phyloP scores from a whole-genome alignment of 306 rosid genomes.

The Trifolium dubium region DNA sequence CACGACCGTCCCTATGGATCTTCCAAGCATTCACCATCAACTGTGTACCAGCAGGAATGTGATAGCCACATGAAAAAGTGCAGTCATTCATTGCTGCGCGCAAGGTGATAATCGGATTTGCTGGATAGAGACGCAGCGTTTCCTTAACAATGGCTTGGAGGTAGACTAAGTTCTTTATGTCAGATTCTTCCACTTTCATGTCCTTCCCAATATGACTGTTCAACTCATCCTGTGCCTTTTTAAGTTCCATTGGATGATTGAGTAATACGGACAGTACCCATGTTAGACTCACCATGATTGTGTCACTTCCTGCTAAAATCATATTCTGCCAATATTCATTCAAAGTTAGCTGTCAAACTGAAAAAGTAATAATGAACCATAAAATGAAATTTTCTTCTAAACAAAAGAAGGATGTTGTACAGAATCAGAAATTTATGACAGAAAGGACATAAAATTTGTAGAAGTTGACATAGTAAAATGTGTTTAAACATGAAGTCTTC shows the following conservation, averaged over 20 bases:
- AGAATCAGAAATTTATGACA: not conserved
- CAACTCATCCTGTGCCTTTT: conserved; percentile 44
- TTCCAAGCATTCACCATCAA: conserved; percentile 53
- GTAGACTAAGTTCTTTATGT: conserved; percentile 43
- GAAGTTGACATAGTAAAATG: not conserved
- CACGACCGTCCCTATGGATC: conserved; percentile 47
- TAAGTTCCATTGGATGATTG: conserved; percentile 40
- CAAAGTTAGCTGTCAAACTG: not conserved
- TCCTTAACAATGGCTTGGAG: conserved; percentile 55
- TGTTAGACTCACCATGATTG: conserved; percentile 45
- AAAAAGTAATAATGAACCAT: not conserved
- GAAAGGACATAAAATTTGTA: not conserved
- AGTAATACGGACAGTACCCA: conserved; percentile 50
- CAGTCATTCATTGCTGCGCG: conserved; percentile 43
- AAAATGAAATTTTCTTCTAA: not conserved
- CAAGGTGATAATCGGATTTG: conserved; percentile 44
- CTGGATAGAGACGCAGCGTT: conserved; percentile 51
- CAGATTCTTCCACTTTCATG: conserved; percentile 46
- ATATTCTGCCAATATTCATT: conserved; percentile 46
- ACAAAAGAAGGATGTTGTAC: not conserved
- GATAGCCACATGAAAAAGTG: conserved; percentile 49
- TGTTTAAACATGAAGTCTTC: not conserved
- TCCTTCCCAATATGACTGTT: conserved; percentile 40
- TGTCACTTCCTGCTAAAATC: conserved; percentile 48
- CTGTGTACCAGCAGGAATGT: conserved; percentile 48